Conservation (phyloP, 768 basidiomycete genomes). For the Amanita pseudoporphyria region DNA sequence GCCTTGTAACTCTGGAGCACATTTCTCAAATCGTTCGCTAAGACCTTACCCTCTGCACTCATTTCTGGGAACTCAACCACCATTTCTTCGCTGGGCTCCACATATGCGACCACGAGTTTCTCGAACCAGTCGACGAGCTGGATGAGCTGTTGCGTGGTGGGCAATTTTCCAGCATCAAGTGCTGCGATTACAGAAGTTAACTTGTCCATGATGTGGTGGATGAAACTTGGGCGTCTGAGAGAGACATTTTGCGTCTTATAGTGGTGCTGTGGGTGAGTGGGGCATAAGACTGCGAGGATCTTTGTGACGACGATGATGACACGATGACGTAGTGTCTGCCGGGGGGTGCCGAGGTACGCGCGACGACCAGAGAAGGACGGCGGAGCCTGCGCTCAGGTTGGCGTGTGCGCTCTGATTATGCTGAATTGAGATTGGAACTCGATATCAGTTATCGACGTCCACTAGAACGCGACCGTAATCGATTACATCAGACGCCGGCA, state of each 20-base stretch:
- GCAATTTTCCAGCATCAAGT: slow-evolving; percentile 62
- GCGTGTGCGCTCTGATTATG: background rate
- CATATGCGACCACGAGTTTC: slow-evolving; percentile 34
- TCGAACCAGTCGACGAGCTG: slow-evolving; percentile 47
- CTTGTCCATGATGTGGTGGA: slow-evolving; percentile 43
- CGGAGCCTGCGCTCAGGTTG: background rate
- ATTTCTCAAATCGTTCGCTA: slow-evolving; percentile 40
- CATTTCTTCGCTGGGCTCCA: slow-evolving; percentile 26
- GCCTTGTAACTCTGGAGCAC: slow-evolving; percentile 51
- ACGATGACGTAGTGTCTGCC: background rate
- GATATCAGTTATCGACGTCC: too few relatives aligned
- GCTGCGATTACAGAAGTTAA: slow-evolving; percentile 54
- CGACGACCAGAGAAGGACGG: too few relatives aligned
- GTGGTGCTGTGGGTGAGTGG: background rate
- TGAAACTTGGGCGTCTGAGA: background rate
- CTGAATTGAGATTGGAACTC: too few relatives aligned
- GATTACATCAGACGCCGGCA: too few relatives aligned
- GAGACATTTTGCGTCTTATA: background rate
- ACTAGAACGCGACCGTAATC: too few relatives aligned
- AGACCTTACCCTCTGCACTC: slow-evolving; percentile 41
- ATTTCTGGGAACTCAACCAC: slow-evolving; percentile 23
- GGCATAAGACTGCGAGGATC: background rate
- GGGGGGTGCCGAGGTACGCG: background rate
- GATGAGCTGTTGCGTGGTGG: slow-evolving; percentile 48
- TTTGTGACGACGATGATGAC: background rate